A percentile compares a stretch with the other conserved stretches of the same genome.
These are phyloP conservation scores for Scheffersomyces quercinus DNA, from an alignment of 1,139 yeast species.

Conservation along the genomic window DNA sequence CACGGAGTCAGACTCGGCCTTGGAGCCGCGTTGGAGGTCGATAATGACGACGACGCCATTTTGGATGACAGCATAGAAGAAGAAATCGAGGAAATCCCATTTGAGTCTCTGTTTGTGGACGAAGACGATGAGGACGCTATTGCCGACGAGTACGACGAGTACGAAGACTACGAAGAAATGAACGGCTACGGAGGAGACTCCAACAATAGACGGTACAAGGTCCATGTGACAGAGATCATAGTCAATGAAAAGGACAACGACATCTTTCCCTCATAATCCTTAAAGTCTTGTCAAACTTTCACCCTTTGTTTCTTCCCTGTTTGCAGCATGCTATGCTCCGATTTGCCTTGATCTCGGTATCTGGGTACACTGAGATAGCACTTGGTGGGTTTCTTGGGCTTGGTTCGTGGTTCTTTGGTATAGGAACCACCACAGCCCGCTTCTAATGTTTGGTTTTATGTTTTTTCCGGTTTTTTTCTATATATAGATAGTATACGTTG, in stretches of 20 bases:
- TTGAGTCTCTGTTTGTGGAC: conserved; percentile 7
- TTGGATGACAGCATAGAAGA: conserved; percentile 9
- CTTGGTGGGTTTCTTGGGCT: too few species aligned
- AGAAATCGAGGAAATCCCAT: not conserved
- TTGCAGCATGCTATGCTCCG: too few species aligned
- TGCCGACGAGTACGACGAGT: conserved; percentile 11
- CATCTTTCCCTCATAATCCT: conserved; percentile 12
- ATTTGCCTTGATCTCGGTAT: too few species aligned
- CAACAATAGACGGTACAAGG: conserved; percentile 35
- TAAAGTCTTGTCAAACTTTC: too few species aligned
- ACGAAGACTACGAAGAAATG: conserved; percentile 9
- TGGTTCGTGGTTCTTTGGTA: too few species aligned
- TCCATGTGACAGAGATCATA: conserved; percentile 54
- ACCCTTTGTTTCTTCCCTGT: too few species aligned
- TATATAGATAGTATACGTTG: too few species aligned
- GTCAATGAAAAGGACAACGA: conserved; percentile 37
- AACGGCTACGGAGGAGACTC: conserved; percentile 27
- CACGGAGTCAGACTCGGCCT: conserved; percentile 14
- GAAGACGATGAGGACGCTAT: conserved; percentile 14
- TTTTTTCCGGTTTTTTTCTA: too few species aligned
- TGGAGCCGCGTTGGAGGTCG: conserved; percentile 12
- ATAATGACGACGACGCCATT: conserved; percentile 11
- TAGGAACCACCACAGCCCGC: too few species aligned
- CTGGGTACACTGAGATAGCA: too few species aligned
- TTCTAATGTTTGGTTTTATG: too few species aligned